Conservation (phyloP, 805 yeast genomes). For the Kazachstania viticola region DNA sequence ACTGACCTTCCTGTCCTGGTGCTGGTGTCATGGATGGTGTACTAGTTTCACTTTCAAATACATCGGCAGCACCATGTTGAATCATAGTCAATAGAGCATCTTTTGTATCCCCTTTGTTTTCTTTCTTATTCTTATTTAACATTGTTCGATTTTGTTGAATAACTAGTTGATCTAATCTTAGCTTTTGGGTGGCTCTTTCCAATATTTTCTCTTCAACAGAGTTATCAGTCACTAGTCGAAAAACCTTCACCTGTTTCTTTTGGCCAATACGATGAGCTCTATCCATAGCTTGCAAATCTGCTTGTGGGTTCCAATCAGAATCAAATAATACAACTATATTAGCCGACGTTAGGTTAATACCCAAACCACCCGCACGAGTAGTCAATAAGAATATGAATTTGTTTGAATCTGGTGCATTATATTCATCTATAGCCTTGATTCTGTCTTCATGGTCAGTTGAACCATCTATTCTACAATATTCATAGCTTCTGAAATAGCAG, state of each 20-base stretch:
- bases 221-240: conserved; percentile 66
- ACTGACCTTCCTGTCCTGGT: conserved; percentile 20
- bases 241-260: conserved; percentile 71
- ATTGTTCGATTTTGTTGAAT: conserved; percentile 59
- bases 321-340: conserved; percentile 67
- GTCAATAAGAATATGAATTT: conserved; percentile 69
- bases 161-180: conserved; percentile 69
- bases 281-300: conserved; percentile 83
- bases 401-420: conserved; percentile 59
- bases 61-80: conserved; percentile 69
- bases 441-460: conserved; percentile 72
- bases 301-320: conserved; percentile 86
- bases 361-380: conserved; percentile 85
- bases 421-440: conserved; percentile 65
- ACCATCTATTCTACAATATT: conserved; percentile 75
- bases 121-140: conserved; percentile 15
- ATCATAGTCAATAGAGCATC: conserved; percentile 73
- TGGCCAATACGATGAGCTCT: conserved; percentile 85
- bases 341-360: conserved; percentile 73
- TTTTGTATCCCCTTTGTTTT: conserved; percentile 34
- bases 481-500: conserved; percentile 54
- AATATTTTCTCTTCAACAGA: conserved; percentile 76
- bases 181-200: conserved; percentile 72
- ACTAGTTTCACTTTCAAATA: conserved; percentile 27
- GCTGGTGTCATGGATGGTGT: conserved; percentile 13